Evolutionary conservation across 495 filamentous ascomycete species (phyloP).

Genomic region (Daldinia vernicosa): DNA sequence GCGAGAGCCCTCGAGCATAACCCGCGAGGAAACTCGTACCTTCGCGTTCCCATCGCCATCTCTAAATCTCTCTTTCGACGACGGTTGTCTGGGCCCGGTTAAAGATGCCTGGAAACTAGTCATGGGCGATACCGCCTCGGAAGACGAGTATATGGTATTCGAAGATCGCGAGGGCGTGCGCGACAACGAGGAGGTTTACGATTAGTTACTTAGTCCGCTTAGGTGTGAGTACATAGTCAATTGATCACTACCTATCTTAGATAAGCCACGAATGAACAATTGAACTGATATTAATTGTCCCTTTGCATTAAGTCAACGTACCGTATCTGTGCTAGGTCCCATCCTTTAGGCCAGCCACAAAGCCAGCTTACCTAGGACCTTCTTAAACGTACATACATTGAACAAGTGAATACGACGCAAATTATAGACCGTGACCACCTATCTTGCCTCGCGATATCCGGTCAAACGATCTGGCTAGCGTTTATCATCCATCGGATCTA

Average conservation of each 20-base stretch:
- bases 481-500: not conserved
- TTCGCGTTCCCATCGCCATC: conserved; percentile 63
- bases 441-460: not conserved
- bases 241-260: not conserved
- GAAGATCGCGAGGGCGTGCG: conserved; percentile 60
- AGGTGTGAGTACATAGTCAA: not conserved
- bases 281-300: not conserved
- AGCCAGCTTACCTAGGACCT: not conserved
- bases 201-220: conserved; percentile 9
- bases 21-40: conserved; percentile 30
- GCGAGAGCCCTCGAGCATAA: conserved; percentile 39
- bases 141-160: conserved; percentile 71
- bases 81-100: conserved; percentile 67
- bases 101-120: conserved; percentile 70
- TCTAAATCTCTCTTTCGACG: conserved; percentile 74
- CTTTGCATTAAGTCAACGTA: not conserved
- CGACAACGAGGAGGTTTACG: conserved; percentile 57
- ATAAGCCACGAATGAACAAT: not conserved
- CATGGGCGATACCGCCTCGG: conserved; percentile 60
- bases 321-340: not conserved
- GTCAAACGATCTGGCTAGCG: not conserved
- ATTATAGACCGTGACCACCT: not conserved
- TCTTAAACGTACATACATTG: not conserved
- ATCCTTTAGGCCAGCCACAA: not conserved
- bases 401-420: not conserved